Percentiles rank a stretch among this genome's conserved stretches.
Conservation (phyloP, 169 alveolate genomes). For the Cryptosporidium sp. region DNA sequence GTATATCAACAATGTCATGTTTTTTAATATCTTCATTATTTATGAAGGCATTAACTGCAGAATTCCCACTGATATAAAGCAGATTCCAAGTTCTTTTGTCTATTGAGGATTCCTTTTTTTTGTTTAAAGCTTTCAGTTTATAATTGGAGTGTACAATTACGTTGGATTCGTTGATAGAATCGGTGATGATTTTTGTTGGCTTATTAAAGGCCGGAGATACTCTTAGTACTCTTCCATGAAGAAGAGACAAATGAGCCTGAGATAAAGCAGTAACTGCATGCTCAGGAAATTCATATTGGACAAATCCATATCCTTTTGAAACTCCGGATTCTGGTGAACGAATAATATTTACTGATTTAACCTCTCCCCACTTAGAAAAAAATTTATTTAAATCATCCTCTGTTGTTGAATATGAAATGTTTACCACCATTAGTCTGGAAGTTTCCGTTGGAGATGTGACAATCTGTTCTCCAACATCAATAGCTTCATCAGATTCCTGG, state of each 20-base stretch:
- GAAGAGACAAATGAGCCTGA: conserved; percentile 77
- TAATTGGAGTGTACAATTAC: conserved; percentile 84
- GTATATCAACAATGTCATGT: conserved; percentile 87
- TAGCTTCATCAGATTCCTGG: conserved; percentile 66
- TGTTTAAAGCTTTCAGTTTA: conserved; percentile 82
- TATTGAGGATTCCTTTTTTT: conserved; percentile 83
- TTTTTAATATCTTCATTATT: conserved; percentile 85
- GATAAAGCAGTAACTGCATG: conserved; percentile 83
- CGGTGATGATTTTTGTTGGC: conserved; percentile 69
- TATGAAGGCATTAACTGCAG: conserved; percentile 91
- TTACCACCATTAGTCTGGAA: conserved; percentile 86
- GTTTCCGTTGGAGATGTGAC: conserved; percentile 74
- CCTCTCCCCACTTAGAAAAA: conserved; percentile 78
- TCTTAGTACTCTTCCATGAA: conserved; percentile 81
- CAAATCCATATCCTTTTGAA: conserved; percentile 83
- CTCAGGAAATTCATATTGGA: conserved; percentile 83
- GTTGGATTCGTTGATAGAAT: conserved; percentile 82
- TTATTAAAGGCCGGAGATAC: conserved; percentile 75
- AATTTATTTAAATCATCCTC: conserved; percentile 87
- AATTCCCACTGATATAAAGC: conserved; percentile 93
- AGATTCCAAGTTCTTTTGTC: conserved; percentile 94
- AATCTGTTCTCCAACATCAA: conserved; percentile 50
- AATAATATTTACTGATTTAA: conserved; percentile 70
- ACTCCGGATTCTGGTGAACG: conserved; percentile 76
- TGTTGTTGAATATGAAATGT: conserved; percentile 89